Conservation (phyloP, 208 protist species). For the Borovskyia barvae region DNA sequence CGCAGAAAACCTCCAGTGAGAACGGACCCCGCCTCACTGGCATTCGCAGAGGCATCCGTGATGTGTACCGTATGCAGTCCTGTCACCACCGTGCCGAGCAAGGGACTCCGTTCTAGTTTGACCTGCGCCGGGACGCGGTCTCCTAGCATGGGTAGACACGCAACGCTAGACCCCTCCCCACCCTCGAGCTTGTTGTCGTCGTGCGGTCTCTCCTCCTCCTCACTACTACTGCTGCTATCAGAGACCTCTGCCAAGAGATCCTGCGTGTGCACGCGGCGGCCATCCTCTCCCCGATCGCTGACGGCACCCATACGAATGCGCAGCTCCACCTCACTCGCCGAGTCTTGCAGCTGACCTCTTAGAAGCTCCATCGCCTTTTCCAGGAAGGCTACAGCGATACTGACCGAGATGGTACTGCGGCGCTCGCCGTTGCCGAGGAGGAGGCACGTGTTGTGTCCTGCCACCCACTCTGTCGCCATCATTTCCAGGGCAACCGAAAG, state of each 20-base stretch:
- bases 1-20: constrained; percentile 17
- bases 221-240: not conserved
- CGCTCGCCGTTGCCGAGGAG: constrained; percentile 25
- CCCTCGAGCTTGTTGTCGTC: not conserved
- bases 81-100: constrained; percentile 13
- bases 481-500: constrained; percentile 24
- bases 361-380: constrained; percentile 8
- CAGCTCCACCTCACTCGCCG: constrained; percentile 9
- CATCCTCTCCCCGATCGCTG: not conserved
- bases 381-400: constrained; percentile 10
- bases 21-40: not conserved
- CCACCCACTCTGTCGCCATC: constrained; percentile 16
- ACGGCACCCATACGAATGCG: constrained; percentile 16
- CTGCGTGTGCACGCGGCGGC: not conserved
- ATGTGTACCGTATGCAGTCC: constrained; percentile 2
- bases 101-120: constrained; percentile 15
- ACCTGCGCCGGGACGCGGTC: not conserved
- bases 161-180: not conserved
- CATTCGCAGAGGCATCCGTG: not conserved
- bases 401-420: constrained; percentile 9
- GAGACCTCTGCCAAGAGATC: constrained; percentile 10
- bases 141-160: not conserved
- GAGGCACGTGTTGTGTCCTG: constrained; percentile 26
- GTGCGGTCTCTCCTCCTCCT: not conserved
- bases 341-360: constrained; percentile 3